Conservation (phyloP, 1,139 yeast species). For the Saccharomyces hybrid region DNA sequence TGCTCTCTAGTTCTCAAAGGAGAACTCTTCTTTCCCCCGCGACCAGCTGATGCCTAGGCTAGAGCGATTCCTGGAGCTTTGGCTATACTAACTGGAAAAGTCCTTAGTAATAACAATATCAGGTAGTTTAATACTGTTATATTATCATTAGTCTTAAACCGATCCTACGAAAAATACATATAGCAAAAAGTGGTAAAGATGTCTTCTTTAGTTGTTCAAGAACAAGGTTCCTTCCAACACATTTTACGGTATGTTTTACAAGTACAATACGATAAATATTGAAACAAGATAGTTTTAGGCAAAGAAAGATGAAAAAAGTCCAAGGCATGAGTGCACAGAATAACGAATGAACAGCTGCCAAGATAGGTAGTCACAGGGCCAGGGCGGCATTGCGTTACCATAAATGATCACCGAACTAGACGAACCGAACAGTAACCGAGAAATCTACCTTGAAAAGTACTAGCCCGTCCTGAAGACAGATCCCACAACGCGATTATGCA, state of each 20-base stretch:
- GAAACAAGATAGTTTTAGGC: no score
- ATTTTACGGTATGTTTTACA: constrained; percentile 80
- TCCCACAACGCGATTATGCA: no score
- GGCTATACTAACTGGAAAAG: not conserved
- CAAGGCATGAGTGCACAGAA: no score
- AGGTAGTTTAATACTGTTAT: not conserved
- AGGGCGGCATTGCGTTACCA: no score
- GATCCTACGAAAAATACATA: constrained; percentile 5
- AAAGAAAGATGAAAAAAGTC: no score
- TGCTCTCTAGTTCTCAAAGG: not conserved
- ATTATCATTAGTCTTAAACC: not conserved
- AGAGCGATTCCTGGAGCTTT: not conserved
- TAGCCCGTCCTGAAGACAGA: no score
- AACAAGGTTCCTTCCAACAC: constrained; percentile 40
- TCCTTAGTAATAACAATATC: constrained; percentile 1
- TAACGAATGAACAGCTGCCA: no score
- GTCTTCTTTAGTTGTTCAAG: constrained; percentile 89
- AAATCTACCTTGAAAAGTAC: no score
- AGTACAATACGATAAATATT: not conserved
- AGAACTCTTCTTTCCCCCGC: not conserved
- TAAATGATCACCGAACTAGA: no score
- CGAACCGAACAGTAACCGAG: no score
- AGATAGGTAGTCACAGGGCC: no score
- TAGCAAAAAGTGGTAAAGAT: constrained; percentile 14
- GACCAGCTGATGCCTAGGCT: not conserved